These are phyloP conservation scores for Aristolochia fimbriata DNA, from an alignment of 164 flowering plant genomes.

Conservation along the genomic window DNA sequence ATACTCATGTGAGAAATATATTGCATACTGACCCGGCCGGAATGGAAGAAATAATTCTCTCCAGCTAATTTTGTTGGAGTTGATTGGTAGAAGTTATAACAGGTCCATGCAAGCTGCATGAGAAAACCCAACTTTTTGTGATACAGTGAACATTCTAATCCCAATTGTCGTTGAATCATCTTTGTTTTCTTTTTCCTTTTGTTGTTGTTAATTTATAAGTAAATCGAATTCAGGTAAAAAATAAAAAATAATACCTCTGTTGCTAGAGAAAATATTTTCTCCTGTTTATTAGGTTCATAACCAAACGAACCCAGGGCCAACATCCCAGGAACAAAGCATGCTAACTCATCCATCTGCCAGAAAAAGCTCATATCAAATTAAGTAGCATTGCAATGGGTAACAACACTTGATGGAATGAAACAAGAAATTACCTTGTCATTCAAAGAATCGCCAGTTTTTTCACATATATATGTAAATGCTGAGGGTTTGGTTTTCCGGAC, in stretches of 20 bases:
- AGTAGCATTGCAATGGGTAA: too few species aligned
- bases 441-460: conserved; percentile 65
- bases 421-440: conserved; percentile 55
- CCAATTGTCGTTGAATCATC: background rate
- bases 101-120: conserved; percentile 7
- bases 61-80: conserved; percentile 98
- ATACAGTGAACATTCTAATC: background rate
- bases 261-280: conserved; percentile 69
- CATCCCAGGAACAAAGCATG: conserved; percentile 99
- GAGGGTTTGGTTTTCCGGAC: conserved; percentile 75
- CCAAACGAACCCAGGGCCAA: conserved; percentile 87
- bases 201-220: background rate
- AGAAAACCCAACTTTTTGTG: background rate
- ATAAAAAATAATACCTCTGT: conserved; percentile 65
- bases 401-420: background rate
- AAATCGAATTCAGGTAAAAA: background rate
- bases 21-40: conserved; percentile 54
- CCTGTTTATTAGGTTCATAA: conserved; percentile 60
- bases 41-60: conserved; percentile 76
- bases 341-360: conserved; percentile 97
- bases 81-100: conserved; percentile 62
- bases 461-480: conserved; percentile 81
- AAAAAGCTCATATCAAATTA: background rate
- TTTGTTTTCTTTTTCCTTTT: background rate
- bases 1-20: background rate